Conservation (phyloP, 2,329 filamentous ascomycete species). For the Scedosporium apiospermum region DNA sequence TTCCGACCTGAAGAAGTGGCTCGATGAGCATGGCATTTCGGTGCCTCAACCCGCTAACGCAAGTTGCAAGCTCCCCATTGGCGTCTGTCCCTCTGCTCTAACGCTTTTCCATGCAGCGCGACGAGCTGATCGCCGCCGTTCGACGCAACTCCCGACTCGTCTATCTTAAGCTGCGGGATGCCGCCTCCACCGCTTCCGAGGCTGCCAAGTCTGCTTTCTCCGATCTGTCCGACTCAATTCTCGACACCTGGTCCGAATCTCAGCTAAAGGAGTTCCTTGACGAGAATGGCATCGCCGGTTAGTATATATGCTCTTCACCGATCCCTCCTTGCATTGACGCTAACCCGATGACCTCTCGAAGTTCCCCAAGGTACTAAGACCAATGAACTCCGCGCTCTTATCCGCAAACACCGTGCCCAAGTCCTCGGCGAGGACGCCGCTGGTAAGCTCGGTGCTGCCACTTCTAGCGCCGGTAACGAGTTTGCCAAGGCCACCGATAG, state of each 20-base stretch:
- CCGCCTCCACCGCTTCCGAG: conserved; percentile 49
- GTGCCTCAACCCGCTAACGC: conserved; percentile 69
- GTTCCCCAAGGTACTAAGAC: conserved; percentile 76
- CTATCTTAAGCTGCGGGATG: conserved; percentile 55
- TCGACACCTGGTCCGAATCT: conserved; percentile 82
- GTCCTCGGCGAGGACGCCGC: conserved; percentile 57
- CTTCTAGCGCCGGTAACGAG: conserved; percentile 64
- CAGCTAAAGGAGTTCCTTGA: conserved; percentile 89
- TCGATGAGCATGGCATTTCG: conserved; percentile 78
- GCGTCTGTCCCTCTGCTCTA: not conserved
- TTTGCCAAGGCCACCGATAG: conserved; percentile 68
- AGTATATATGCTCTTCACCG: conserved; percentile 5
- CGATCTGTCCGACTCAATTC: conserved; percentile 70
- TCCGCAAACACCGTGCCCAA: conserved; percentile 74
- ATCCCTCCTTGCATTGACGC: not conserved
- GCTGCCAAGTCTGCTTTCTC: conserved; percentile 62
- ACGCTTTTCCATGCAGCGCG: conserved; percentile 40
- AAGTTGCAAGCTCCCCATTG: conserved; percentile 10
- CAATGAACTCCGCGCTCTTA: conserved; percentile 82
- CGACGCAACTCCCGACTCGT: conserved; percentile 84
- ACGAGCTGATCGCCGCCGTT: conserved; percentile 79
- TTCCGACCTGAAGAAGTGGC: conserved; percentile 88
- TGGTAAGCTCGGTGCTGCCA: conserved; percentile 59
- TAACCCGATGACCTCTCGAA: not conserved
- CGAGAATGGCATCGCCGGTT: conserved; percentile 65